Conservation (phyloP, 805 yeast species). For the Saccharomycopsis microspora region DNA sequence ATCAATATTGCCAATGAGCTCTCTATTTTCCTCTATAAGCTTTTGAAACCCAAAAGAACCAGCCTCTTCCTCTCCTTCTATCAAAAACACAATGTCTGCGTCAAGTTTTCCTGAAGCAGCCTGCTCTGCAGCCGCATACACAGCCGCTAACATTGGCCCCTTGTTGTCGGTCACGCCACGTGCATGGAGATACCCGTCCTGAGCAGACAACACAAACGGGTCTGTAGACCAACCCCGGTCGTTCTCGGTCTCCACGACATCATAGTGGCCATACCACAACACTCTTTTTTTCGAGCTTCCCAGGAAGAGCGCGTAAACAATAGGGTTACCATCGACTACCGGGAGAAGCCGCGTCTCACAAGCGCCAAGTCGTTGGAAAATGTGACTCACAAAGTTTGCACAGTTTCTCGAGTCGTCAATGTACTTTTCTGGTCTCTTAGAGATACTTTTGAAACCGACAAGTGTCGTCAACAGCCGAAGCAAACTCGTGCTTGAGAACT, state of each 20-base stretch:
- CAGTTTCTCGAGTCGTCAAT: constrained; percentile 79
- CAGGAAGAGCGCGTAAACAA: constrained; percentile 64
- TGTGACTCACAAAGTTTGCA: constrained; percentile 58
- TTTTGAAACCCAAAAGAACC: constrained; percentile 81
- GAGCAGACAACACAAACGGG: constrained; percentile 67
- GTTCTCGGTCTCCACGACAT: constrained; percentile 72
- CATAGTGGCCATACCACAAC: constrained; percentile 93
- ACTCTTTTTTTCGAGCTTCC: constrained; percentile 32
- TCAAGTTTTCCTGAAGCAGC: constrained; percentile 37
- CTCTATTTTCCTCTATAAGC: constrained; percentile 40
- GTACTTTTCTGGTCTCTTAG: constrained; percentile 55
- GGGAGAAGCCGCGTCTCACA: constrained; percentile 55
- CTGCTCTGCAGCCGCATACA: constrained; percentile 76
- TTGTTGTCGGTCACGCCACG: constrained; percentile 93
- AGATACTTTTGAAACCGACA: constrained; percentile 66
- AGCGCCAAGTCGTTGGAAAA: constrained; percentile 63
- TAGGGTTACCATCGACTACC: constrained; percentile 71
- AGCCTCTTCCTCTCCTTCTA: constrained; percentile 94
- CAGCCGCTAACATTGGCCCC: constrained; percentile 83
- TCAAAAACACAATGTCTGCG: constrained; percentile 67
- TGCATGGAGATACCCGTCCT: constrained; percentile 79
- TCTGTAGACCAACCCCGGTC: constrained; percentile 59
- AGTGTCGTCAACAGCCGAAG: constrained; percentile 48
- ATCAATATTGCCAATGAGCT: constrained; percentile 71
- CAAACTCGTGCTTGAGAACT: constrained; percentile 23